Evolutionary conservation across 768 basidiomycete species (phyloP).

Genomic region (Hericium rajendrae): DNA sequence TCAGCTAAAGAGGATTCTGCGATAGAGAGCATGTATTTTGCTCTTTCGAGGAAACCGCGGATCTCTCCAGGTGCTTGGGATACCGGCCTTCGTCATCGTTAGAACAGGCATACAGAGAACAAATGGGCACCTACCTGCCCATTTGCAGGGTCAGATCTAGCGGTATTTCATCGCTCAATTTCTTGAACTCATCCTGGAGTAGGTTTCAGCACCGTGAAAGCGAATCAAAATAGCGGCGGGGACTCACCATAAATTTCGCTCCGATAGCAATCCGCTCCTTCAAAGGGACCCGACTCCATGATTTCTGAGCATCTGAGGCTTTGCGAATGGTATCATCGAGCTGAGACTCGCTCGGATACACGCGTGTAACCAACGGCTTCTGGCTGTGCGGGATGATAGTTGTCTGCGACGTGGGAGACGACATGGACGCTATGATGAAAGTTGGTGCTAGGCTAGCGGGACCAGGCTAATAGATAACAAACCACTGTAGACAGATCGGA

Average conservation of each 20-base stretch:
- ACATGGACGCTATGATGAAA: slow-evolving; percentile 2
- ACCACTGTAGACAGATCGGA: not conserved
- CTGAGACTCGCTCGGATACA: slow-evolving; percentile 50
- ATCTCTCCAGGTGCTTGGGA: slow-evolving; percentile 74
- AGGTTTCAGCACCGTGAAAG: not conserved
- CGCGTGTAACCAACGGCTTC: slow-evolving; percentile 53
- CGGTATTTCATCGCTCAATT: slow-evolving; percentile 49
- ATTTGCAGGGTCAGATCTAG: slow-evolving; percentile 81
- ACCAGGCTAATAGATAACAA: too few relatives aligned
- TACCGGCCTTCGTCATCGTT: slow-evolving; percentile 47
- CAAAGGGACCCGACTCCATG: slow-evolving; percentile 55
- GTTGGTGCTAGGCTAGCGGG: not conserved
- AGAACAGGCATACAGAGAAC: not conserved
- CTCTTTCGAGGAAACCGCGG: slow-evolving; percentile 70
- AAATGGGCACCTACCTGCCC: slow-evolving; percentile 56
- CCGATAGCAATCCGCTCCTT: slow-evolving; percentile 62
- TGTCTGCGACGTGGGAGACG: slow-evolving; percentile 40
- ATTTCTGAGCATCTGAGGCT: slow-evolving; percentile 59
- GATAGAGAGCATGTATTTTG: slow-evolving; percentile 77
- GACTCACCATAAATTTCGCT: slow-evolving; percentile 57
- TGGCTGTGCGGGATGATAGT: slow-evolving; percentile 82
- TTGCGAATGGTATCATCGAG: slow-evolving; percentile 50
- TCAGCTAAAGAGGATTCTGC: slow-evolving; percentile 69
- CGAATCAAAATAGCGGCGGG: slow-evolving; percentile 13
- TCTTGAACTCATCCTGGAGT: slow-evolving; percentile 39